Conservation (phyloP, 768 basidiomycete genomes). For the Fomitopsis serialis region DNA sequence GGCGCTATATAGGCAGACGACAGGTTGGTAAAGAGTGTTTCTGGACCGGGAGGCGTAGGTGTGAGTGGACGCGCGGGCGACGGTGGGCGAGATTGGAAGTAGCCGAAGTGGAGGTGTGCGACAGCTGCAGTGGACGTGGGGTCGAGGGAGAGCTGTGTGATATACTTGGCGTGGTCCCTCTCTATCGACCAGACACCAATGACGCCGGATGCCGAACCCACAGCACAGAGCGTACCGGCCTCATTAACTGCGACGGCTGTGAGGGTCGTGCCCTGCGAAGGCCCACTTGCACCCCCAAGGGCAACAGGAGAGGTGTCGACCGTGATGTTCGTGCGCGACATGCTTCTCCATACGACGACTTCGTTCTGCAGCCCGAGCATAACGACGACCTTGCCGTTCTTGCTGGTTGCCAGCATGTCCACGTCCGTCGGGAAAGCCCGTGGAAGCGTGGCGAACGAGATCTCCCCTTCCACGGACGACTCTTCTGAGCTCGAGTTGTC, state of each 20-base stretch:
- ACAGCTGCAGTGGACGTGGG: slow-evolving; percentile 47
- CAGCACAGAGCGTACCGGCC: slow-evolving; percentile 56
- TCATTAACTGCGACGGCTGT: slow-evolving; percentile 62
- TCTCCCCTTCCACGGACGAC: slow-evolving; percentile 32
- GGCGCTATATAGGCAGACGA: slow-evolving; percentile 18
- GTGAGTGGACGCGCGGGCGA: not conserved
- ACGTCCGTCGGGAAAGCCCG: slow-evolving; percentile 80
- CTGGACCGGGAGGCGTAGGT: not conserved
- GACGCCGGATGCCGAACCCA: slow-evolving; percentile 64
- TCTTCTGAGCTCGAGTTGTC: slow-evolving; percentile 29
- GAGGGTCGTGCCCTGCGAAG: slow-evolving; percentile 42
- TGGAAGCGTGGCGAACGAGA: slow-evolving; percentile 68
- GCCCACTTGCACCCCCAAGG: slow-evolving; percentile 43
- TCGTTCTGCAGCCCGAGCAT: slow-evolving; percentile 79
- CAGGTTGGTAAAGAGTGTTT: not conserved
- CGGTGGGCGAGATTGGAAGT: slow-evolving; percentile 9
- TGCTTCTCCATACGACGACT: slow-evolving; percentile 61
- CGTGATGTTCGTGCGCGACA: slow-evolving; percentile 32
- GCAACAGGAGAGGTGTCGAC: slow-evolving; percentile 52
- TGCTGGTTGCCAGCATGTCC: slow-evolving; percentile 70
- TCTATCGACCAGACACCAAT: slow-evolving; percentile 60
- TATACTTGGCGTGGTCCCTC: slow-evolving; percentile 29
- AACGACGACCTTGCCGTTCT: slow-evolving; percentile 57
- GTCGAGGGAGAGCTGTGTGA: slow-evolving; percentile 37
- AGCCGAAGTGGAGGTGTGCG: slow-evolving; percentile 42